Percentiles rank a stretch among this genome's conserved stretches.
Conservation (phyloP, 495 filamentous ascomycete species). For the Daldinia vernicosa region DNA sequence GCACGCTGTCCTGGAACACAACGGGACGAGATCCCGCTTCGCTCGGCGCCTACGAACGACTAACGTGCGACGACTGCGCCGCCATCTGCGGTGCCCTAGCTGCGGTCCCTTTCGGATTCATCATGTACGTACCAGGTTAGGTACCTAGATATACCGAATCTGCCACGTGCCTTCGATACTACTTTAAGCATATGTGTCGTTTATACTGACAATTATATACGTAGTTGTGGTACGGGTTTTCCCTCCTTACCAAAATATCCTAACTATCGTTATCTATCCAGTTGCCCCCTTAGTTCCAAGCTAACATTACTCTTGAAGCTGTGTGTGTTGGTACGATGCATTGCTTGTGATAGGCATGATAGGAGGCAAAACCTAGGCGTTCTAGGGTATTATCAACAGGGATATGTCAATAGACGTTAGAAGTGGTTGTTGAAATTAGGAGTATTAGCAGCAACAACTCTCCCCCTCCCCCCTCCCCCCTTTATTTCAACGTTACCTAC, state of each 20-base stretch:
- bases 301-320: background rate
- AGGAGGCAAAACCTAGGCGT: background rate
- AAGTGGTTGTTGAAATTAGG: background rate
- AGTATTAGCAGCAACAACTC: background rate
- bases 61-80: conserved; percentile 2
- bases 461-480: background rate
- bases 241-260: background rate
- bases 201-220: background rate
- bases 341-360: background rate
- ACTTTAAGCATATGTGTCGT: background rate
- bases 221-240: conserved; percentile 1
- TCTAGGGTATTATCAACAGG: background rate
- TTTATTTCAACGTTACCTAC: background rate
- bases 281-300: background rate
- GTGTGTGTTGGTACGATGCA: background rate
- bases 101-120: conserved; percentile 1
- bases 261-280: background rate
- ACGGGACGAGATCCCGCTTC: background rate
- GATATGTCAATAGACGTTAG: no score
- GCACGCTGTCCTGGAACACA: conserved; percentile 11
- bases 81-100: background rate
- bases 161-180: background rate
- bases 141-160: background rate
- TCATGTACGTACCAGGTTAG: conserved; percentile 1
- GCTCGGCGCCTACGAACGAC: background rate